Evolutionary conservation across 2,329 filamentous ascomycete species (phyloP).

Genomic region (Phyllosticta citribraziliensis): DNA sequence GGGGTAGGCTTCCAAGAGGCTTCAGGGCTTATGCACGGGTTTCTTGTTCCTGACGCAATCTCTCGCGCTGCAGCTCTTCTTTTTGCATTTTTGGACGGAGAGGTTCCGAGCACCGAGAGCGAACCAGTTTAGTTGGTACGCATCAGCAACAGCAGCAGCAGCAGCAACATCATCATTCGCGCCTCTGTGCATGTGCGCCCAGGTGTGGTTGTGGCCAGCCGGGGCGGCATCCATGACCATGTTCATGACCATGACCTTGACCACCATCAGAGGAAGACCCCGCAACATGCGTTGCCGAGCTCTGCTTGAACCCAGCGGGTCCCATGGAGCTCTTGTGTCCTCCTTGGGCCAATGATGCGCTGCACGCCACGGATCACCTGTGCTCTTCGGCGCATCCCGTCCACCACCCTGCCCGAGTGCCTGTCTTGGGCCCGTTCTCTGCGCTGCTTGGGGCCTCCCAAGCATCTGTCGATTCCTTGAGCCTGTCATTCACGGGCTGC

Average conservation of each 20-base stretch:
- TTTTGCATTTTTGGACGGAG: not conserved
- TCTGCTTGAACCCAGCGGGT: constrained; percentile 25
- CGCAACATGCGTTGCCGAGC: constrained; percentile 35
- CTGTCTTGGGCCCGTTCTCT: constrained; percentile 7
- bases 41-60: constrained; percentile 34
- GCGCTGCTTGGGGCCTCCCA: constrained; percentile 16
- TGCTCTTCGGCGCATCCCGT: constrained; percentile 29
- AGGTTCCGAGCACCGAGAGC: not conserved
- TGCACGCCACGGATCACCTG: constrained; percentile 29
- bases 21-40: constrained; percentile 26
- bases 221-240: not conserved
- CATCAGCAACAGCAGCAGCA: not conserved
- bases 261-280: constrained; percentile 18
- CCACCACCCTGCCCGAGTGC: constrained; percentile 17
- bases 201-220: not conserved
- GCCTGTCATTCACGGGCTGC: constrained; percentile 28
- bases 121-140: not conserved
- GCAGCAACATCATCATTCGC: not conserved
- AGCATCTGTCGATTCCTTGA: constrained; percentile 24
- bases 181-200: not conserved
- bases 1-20: not conserved
- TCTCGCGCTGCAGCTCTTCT: constrained; percentile 24
- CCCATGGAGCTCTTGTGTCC: constrained; percentile 28
- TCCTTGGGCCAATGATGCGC: constrained; percentile 26
- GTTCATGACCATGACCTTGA: not conserved